A percentile compares a stretch with the other conserved stretches of the same genome.
Evolutionary conservation across 2,329 filamentous ascomycete genomes (phyloP).

Genomic region (Phialophora tarda): DNA sequence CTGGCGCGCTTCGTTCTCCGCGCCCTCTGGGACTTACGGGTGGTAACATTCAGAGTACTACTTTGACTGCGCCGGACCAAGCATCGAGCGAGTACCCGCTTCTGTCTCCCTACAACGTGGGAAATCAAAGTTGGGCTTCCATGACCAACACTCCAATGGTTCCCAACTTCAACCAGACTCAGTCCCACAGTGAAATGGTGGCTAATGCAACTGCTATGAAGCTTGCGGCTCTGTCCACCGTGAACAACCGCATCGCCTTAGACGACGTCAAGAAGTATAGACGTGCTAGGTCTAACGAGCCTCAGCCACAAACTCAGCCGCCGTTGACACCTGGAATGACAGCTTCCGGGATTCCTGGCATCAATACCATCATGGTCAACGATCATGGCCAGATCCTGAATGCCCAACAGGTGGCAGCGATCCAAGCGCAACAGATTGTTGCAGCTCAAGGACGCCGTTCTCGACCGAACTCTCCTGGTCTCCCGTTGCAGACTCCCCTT

Average conservation of each 20-base stretch:
- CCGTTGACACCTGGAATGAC: constrained; percentile 71
- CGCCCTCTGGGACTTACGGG: constrained; percentile 68
- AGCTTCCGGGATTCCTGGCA: constrained; percentile 66
- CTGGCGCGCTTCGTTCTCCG: constrained; percentile 75
- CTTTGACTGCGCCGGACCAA: constrained; percentile 74
- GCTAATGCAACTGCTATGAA: constrained; percentile 99
- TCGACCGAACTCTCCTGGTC: constrained; percentile 84
- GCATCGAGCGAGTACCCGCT: constrained; percentile 74
- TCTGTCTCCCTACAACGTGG: constrained; percentile 77
- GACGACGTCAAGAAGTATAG: constrained; percentile 98
- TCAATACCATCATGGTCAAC: constrained; percentile 92
- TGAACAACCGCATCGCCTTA: constrained; percentile 96
- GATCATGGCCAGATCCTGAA: constrained; percentile 87
- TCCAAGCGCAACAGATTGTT: constrained; percentile 71
- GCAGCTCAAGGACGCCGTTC: constrained; percentile 72
- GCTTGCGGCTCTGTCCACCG: constrained; percentile 91
- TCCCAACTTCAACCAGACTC: constrained; percentile 72
- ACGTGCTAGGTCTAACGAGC: constrained; percentile 82
- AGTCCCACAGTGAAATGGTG: constrained; percentile 91
- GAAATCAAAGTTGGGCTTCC: constrained; percentile 94
- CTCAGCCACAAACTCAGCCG: constrained; percentile 61
- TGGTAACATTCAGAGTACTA: constrained; percentile 81
- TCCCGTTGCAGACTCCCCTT: constrained; percentile 69
- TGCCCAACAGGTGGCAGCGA: constrained; percentile 80
- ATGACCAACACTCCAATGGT: constrained; percentile 99